Evolutionary conservation across 2,329 filamentous ascomycete genomes (phyloP).

Genomic region (Alternaria arborescens): DNA sequence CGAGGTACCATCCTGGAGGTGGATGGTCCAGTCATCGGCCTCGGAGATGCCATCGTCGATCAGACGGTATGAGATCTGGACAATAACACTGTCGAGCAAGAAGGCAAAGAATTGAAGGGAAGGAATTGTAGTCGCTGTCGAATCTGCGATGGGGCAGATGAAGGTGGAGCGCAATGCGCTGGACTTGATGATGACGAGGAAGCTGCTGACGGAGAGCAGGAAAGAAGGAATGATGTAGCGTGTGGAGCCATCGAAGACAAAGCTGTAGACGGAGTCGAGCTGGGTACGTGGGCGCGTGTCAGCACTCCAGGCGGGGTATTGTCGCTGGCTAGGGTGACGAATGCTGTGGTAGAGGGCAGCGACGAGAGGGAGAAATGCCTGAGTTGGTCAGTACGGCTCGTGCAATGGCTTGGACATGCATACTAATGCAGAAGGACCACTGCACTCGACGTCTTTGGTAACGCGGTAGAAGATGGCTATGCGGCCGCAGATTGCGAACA

Average conservation of each 20-base stretch:
- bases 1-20: conserved; percentile 38
- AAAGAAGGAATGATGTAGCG: conserved; percentile 45
- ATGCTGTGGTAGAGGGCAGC: conserved; percentile 44
- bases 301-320: conserved; percentile 41
- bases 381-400: conserved; percentile 18
- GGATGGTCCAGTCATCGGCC: conserved; percentile 35
- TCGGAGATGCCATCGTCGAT: conserved; percentile 39
- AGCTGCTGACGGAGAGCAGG: conserved; percentile 43
- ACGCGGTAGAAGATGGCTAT: conserved; percentile 43
- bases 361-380: conserved; percentile 46
- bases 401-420: background rate
- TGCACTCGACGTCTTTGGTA: conserved; percentile 44
- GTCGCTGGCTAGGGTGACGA: conserved; percentile 35
- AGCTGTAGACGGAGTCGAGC: conserved; percentile 38
- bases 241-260: conserved; percentile 39
- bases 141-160: conserved; percentile 42
- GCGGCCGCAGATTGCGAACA: conserved; percentile 44
- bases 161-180: conserved; percentile 42
- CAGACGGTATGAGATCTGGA: conserved; percentile 36
- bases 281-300: conserved; percentile 31
- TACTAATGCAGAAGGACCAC: conserved; percentile 38
- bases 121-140: conserved; percentile 35
- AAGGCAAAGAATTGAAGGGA: conserved; percentile 44
- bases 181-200: conserved; percentile 41
- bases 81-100: conserved; percentile 38